phyloP scores from a whole-genome alignment of 2,329 filamentous ascomycete species.

The Claviceps capensis region DNA sequence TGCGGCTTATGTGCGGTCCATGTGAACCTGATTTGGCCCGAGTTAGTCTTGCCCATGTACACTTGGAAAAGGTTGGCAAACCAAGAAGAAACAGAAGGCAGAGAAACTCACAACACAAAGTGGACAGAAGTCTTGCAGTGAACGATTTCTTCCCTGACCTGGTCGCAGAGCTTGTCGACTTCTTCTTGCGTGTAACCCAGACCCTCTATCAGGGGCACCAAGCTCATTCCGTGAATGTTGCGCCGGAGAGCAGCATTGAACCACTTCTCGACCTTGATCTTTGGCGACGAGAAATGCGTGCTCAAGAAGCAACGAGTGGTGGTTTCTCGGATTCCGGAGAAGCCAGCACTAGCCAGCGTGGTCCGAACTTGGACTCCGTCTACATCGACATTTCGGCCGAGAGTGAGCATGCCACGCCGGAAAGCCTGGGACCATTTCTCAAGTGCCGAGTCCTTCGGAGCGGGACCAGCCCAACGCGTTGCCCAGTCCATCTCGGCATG shows the following conservation, averaged over 20 bases:
- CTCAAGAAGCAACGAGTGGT: conserved; percentile 59
- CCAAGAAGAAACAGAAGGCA: neutral
- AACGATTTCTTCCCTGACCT: conserved; percentile 52
- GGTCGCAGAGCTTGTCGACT: conserved; percentile 46
- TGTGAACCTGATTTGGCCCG: conserved; percentile 8
- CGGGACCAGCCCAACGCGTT: conserved; percentile 56
- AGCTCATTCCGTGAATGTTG: conserved; percentile 57
- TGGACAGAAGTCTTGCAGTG: neutral
- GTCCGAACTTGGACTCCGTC: conserved; percentile 35
- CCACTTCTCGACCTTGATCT: conserved; percentile 62
- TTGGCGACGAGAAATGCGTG: conserved; percentile 55
- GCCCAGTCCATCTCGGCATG: conserved; percentile 81
- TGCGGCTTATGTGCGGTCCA: conserved; percentile 12
- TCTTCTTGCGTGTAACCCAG: conserved; percentile 37
- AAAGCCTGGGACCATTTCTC: conserved; percentile 57
- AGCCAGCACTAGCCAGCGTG: conserved; percentile 57
- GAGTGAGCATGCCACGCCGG: conserved; percentile 50
- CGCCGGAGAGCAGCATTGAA: conserved; percentile 68
- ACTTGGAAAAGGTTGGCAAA: too few species aligned
- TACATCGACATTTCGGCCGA: conserved; percentile 51
- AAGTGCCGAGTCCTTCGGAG: conserved; percentile 43
- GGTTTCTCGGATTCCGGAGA: conserved; percentile 63
- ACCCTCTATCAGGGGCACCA: conserved; percentile 53
- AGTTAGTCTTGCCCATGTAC: conserved; percentile 5
- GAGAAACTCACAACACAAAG: neutral